Conservation (phyloP, 2,329 filamentous ascomycete genomes). For the Penicillium polonicum region DNA sequence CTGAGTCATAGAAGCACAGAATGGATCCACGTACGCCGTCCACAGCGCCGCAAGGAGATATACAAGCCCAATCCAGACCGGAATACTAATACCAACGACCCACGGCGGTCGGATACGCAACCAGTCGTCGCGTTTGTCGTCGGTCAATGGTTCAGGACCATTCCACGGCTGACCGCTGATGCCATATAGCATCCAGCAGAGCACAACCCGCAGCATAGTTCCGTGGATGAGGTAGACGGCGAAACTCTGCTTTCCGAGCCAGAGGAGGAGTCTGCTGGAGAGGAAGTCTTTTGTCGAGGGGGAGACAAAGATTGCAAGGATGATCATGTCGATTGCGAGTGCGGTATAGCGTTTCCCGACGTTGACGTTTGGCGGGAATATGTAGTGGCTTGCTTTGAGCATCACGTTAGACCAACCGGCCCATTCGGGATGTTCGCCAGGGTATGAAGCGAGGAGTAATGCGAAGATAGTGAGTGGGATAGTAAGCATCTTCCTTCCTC, state of each 20-base stretch:
- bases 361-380: conserved; percentile 49
- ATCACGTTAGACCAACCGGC: conserved; percentile 50
- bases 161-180: conserved; percentile 48
- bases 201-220: conserved; percentile 52
- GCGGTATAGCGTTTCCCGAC: conserved; percentile 49
- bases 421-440: conserved; percentile 53
- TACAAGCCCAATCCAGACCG: conserved; percentile 47
- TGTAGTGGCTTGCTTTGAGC: conserved; percentile 41
- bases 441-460: conserved; percentile 51
- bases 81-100: conserved; percentile 43
- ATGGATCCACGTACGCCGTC: conserved; percentile 53
- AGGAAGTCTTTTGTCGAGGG: conserved; percentile 51
- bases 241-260: conserved; percentile 56
- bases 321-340: conserved; percentile 50
- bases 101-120: conserved; percentile 41
- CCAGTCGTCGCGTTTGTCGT: conserved; percentile 30
- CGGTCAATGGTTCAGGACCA: conserved; percentile 20
- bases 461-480: conserved; percentile 44
- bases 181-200: conserved; percentile 55
- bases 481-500: conserved; percentile 40
- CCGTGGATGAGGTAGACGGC: conserved; percentile 57
- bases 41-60: conserved; percentile 51
- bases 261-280: conserved; percentile 52
- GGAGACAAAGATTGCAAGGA: conserved; percentile 53
- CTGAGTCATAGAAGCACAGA: conserved; percentile 49